Conservation (phyloP, 169 alveolate species). For the Plasmodium yoelii region DNA sequence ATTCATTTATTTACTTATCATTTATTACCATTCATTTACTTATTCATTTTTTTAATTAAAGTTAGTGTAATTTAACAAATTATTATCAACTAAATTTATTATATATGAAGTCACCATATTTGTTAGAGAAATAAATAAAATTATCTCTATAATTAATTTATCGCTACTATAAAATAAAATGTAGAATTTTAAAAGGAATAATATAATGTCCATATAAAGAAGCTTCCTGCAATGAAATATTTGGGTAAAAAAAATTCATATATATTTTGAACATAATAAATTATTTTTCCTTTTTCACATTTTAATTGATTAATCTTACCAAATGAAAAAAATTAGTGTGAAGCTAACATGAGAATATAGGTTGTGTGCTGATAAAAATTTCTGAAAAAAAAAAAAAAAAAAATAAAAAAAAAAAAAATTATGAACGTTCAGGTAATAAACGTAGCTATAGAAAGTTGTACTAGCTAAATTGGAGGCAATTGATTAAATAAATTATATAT, state of each 20-base stretch:
- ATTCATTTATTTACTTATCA: too few relatives aligned
- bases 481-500: too few relatives aligned
- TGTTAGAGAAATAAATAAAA: constrained; percentile 16
- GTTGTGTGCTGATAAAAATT: constrained; percentile 65
- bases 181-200: constrained; percentile 45
- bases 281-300: too few relatives aligned
- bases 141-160: neutral
- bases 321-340: constrained; percentile 49
- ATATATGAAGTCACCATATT: constrained; percentile 53
- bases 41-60: neutral
- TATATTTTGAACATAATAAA: too few relatives aligned
- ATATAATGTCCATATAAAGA: constrained; percentile 63
- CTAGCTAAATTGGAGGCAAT: too few relatives aligned
- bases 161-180: constrained; percentile 36
- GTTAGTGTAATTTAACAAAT: constrained; percentile 34
- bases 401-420: neutral
- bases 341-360: constrained; percentile 43
- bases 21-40: too few relatives aligned
- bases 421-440: neutral
- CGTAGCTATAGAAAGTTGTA: too few relatives aligned
- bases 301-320: constrained; percentile 8
- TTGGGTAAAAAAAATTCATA: neutral
- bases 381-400: constrained; percentile 24
- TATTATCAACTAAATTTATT: constrained; percentile 49
- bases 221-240: constrained; percentile 40